These are phyloP conservation scores for Suillus ampliporus DNA, from an alignment of 768 basidiomycete genomes.

Conservation along the genomic window DNA sequence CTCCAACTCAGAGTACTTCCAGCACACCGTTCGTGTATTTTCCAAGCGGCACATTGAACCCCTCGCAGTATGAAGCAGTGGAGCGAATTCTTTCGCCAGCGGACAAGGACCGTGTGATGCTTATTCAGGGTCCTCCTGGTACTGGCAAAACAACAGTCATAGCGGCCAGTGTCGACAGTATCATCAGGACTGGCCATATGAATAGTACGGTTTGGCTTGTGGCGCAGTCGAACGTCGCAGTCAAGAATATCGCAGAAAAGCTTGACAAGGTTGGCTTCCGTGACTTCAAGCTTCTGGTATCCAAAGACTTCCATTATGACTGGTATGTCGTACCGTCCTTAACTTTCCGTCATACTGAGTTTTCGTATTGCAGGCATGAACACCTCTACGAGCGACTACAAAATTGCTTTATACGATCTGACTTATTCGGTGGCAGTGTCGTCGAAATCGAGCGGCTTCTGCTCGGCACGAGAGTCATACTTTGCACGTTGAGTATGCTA, in stretches of 20 bases:
- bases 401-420: slow-evolving; percentile 43
- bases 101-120: slow-evolving; percentile 27
- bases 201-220: slow-evolving; percentile 42
- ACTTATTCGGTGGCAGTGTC: slow-evolving; percentile 26
- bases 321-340: slow-evolving; percentile 39
- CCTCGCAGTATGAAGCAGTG: slow-evolving; percentile 36
- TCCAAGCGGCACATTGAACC: slow-evolving; percentile 22
- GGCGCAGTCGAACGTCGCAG: slow-evolving; percentile 57
- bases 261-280: slow-evolving; percentile 37
- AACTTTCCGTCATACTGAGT: background rate
- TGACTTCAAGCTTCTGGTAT: slow-evolving; percentile 48
- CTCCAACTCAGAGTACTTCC: background rate
- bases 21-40: slow-evolving; percentile 1
- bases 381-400: slow-evolving; percentile 48
- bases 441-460: slow-evolving; percentile 31
- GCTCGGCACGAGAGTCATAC: slow-evolving; percentile 40
- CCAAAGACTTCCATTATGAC: slow-evolving; percentile 50
- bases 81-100: slow-evolving; percentile 33
- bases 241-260: slow-evolving; percentile 58
- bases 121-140: slow-evolving; percentile 46
- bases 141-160: slow-evolving; percentile 54
- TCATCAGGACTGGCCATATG: slow-evolving; percentile 14
- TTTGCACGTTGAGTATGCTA: slow-evolving; percentile 57
- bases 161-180: slow-evolving; percentile 39
- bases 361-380: slow-evolving; percentile 49